phyloP scores from a whole-genome alignment of 768 basidiomycete species.

The Tubosaeta sp. region DNA sequence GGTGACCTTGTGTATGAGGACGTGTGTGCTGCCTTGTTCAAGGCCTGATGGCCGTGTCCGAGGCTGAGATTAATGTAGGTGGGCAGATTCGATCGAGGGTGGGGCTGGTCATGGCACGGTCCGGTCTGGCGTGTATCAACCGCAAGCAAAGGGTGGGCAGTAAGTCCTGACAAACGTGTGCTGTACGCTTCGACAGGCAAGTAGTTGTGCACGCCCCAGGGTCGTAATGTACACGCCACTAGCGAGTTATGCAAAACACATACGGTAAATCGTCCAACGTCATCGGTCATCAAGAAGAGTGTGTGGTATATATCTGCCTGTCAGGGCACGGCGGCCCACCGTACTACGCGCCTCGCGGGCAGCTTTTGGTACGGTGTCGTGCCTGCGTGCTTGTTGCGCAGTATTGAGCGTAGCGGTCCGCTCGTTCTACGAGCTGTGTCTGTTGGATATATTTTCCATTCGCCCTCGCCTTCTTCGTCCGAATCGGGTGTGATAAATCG shows the following conservation, averaged over 20 bases:
- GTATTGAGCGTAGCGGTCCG: constrained; percentile 11
- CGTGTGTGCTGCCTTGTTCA: background rate
- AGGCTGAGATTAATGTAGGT: background rate
- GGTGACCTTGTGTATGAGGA: background rate
- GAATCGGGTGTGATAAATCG: constrained; percentile 11
- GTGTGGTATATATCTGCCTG: too few species aligned
- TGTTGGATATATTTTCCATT: background rate
- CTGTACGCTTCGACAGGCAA: background rate
- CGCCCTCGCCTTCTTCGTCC: background rate
- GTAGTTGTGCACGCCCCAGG: background rate
- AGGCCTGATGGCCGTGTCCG: background rate
- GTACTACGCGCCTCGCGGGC: background rate
- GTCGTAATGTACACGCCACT: background rate
- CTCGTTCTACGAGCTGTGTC: background rate
- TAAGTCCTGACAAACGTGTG: background rate
- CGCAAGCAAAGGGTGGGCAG: background rate
- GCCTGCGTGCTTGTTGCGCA: constrained; percentile 9
- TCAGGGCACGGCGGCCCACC: constrained; percentile 2
- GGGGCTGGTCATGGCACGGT: background rate
- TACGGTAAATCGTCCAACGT: background rate
- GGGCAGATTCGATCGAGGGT: background rate
- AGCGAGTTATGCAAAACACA: background rate
- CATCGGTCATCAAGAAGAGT: background rate
- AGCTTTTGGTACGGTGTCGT: constrained; percentile 8
- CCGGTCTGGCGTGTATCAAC: background rate